phyloP scores from a whole-genome alignment of 129 eudicot species.

The Centrapalus pauciflorus region DNA sequence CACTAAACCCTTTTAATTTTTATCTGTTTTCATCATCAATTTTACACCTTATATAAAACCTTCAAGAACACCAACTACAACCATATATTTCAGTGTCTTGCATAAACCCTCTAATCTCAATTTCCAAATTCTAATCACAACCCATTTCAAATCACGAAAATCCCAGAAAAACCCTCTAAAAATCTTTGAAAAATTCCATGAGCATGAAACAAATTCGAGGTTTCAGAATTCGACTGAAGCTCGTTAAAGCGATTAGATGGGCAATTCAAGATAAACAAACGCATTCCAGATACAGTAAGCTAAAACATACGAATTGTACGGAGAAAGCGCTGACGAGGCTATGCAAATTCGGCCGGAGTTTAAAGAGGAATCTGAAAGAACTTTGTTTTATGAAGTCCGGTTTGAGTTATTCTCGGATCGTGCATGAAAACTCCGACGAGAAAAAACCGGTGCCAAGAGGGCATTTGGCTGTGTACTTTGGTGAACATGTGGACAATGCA shows the following conservation, averaged over 20 bases:
- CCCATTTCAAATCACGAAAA: neutral
- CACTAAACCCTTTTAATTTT: constrained; percentile 23
- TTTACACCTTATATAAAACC: neutral
- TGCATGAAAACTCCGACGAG: constrained; percentile 16
- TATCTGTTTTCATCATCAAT: constrained; percentile 9
- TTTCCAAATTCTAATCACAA: neutral
- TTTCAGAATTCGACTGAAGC: constrained; percentile 49
- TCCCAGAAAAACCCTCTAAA: neutral
- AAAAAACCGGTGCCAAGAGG: constrained; percentile 54
- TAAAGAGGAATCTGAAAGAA: constrained; percentile 33
- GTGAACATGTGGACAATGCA: constrained; percentile 52
- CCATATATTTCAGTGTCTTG: neutral
- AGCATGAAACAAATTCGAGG: constrained; percentile 38
- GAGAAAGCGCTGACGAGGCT: constrained; percentile 40
- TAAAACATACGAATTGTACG: constrained; percentile 5
- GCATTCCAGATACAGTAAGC: constrained; percentile 16
- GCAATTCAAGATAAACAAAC: constrained; percentile 14
- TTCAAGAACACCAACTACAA: neutral
- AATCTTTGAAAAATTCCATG: neutral
- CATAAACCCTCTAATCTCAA: neutral
- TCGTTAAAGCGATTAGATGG: constrained; percentile 48
- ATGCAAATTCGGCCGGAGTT: constrained; percentile 33
- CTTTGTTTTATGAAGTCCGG: constrained; percentile 21
- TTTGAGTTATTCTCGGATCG: constrained; percentile 42
- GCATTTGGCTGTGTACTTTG: constrained; percentile 78